Percentiles rank a stretch among this genome's conserved stretches.
Evolutionary conservation across 2,329 filamentous ascomycete species (phyloP).

Genomic region (Penicillium verrucosum): DNA sequence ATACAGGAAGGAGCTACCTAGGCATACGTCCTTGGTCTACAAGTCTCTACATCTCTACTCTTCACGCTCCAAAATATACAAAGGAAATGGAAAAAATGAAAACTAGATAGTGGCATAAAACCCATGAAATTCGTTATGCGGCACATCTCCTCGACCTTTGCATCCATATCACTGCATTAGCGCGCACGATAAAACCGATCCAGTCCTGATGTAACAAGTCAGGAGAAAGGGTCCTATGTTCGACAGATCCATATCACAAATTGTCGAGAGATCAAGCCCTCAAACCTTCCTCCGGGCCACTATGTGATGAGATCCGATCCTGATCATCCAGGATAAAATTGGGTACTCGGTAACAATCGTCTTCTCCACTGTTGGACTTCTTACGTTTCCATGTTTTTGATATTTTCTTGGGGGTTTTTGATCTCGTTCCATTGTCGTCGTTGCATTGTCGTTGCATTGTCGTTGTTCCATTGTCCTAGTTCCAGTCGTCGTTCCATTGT

Average conservation of each 20-base stretch:
- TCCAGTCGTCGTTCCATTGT: neutral
- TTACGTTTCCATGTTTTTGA: conserved; percentile 2
- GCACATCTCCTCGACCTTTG: neutral
- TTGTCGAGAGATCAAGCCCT: neutral
- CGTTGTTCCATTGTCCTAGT: neutral
- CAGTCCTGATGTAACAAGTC: neutral
- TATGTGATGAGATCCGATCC: neutral
- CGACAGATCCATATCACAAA: neutral
- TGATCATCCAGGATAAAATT: neutral
- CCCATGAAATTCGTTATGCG: neutral
- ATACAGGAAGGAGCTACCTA: neutral
- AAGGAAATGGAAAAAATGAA: neutral
- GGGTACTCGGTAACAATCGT: neutral
- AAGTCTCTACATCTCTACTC: neutral
- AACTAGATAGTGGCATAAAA: neutral
- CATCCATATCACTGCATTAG: neutral
- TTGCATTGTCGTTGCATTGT: neutral
- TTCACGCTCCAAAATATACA: neutral
- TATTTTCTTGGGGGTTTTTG: neutral
- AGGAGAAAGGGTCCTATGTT: neutral
- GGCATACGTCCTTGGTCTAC: neutral
- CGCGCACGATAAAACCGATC: neutral
- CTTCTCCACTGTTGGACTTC: neutral
- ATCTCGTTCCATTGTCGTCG: neutral
- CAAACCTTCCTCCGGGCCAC: neutral